These are phyloP conservation scores for Leccinum glutinopallens DNA, from an alignment of 1,284 basidiomycete species.

Conservation along the genomic window DNA sequence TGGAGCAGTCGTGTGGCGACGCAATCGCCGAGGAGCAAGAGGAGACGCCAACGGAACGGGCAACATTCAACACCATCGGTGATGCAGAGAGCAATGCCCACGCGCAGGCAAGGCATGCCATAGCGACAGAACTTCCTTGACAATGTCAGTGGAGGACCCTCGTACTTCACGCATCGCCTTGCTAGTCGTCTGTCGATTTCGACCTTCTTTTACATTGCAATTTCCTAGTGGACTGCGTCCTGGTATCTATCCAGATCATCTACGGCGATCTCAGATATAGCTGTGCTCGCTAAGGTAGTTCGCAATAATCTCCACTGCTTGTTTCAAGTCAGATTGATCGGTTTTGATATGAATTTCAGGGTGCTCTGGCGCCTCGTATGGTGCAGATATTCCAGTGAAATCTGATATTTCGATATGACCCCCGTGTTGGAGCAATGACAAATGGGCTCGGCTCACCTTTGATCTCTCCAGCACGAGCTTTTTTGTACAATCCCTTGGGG, in stretches of 20 bases:
- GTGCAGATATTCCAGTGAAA: slow-evolving; percentile 97
- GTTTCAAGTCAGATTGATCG: slow-evolving; percentile 75
- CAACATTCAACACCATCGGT: slow-evolving; percentile 19
- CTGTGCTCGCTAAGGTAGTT: slow-evolving; percentile 75
- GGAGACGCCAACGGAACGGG: slow-evolving; percentile 33
- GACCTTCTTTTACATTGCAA: slow-evolving; percentile 19
- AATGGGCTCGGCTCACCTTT: slow-evolving; percentile 62
- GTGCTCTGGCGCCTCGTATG: slow-evolving; percentile 87
- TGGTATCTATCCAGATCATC: slow-evolving; percentile 24
- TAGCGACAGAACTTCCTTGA: slow-evolving; percentile 25
- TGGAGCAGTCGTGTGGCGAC: slow-evolving; percentile 52
- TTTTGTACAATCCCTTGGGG: slow-evolving; percentile 98
- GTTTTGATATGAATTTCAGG: slow-evolving; percentile 96
- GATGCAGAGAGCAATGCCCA: slow-evolving; percentile 16
- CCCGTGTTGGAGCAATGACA: background rate
- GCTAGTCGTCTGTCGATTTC: slow-evolving; percentile 28
- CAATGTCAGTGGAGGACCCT: background rate
- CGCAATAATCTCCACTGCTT: slow-evolving; percentile 81
- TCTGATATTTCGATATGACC: slow-evolving; percentile 52
- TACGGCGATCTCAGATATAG: slow-evolving; percentile 46
- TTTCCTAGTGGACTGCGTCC: slow-evolving; percentile 16
- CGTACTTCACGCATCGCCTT: slow-evolving; percentile 14
- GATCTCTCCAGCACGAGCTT: slow-evolving; percentile 94
- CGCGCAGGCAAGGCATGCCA: slow-evolving; percentile 16
- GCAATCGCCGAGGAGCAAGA: slow-evolving; percentile 64